Conservation (phyloP, 805 yeast genomes). For the Ogataea methanolica region DNA sequence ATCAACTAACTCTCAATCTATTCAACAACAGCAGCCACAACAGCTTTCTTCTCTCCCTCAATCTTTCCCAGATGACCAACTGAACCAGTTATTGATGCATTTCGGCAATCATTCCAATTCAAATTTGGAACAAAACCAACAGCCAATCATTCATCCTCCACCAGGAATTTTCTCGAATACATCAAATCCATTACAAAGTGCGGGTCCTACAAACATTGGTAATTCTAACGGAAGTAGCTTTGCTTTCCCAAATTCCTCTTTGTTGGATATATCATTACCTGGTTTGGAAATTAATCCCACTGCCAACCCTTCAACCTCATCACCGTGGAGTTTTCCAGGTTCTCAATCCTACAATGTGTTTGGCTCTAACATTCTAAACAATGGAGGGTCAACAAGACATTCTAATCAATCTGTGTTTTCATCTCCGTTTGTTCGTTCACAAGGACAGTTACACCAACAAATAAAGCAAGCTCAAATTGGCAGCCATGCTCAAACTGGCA, state of each 20-base stretch:
- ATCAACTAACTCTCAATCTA: background rate
- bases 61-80: conserved; percentile 15
- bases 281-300: conserved; percentile 3
- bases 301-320: background rate
- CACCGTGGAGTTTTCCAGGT: conserved; percentile 10
- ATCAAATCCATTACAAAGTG: background rate
- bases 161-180: background rate
- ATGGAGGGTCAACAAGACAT: background rate
- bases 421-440: conserved; percentile 3
- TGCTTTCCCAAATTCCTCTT: conserved; percentile 4
- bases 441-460: background rate
- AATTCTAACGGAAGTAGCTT: background rate
- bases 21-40: background rate
- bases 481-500: conserved; percentile 21
- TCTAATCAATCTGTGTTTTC: conserved; percentile 3
- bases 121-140: background rate
- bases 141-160: conserved; percentile 1
- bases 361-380: background rate
- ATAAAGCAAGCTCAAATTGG: background rate
- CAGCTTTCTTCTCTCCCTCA: background rate
- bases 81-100: conserved; percentile 12
- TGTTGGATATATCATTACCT: conserved; percentile 11
- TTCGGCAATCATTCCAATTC: conserved; percentile 2
- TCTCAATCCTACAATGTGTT: background rate
- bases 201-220: too few species aligned